These are phyloP conservation scores for Phialophora expanda DNA, from an alignment of 2,329 filamentous ascomycete genomes.

Conservation along the genomic window DNA sequence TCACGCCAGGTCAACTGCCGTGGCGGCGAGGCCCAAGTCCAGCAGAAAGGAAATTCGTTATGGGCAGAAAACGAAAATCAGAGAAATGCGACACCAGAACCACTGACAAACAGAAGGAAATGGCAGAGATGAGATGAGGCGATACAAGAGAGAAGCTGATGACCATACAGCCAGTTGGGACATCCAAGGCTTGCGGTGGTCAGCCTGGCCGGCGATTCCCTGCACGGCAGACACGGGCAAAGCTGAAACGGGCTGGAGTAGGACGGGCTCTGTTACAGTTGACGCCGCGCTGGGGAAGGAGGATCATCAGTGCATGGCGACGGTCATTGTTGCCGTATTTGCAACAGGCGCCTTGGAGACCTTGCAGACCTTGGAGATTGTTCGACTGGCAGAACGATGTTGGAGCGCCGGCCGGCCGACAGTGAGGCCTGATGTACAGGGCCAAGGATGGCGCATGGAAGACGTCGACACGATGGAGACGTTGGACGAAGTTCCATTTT, in stretches of 20 bases:
- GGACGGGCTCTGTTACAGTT: conserved; percentile 17
- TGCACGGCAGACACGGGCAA: conserved; percentile 6
- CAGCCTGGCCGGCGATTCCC: conserved; percentile 20
- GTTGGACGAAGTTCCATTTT: conserved; percentile 22
- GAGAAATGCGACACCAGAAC: conserved; percentile 12
- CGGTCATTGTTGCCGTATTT: conserved; percentile 21
- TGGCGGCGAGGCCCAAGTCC: conserved; percentile 4
- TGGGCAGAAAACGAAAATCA: conserved; percentile 8
- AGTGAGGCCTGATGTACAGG: conserved; percentile 6
- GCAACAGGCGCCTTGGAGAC: conserved; percentile 12
- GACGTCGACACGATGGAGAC: neutral
- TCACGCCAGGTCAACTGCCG: neutral
- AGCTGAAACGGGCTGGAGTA: conserved; percentile 28
- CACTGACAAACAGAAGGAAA: conserved; percentile 14
- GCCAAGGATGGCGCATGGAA: conserved; percentile 1
- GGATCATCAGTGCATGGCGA: conserved; percentile 7
- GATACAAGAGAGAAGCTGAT: conserved; percentile 20
- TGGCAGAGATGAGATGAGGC: conserved; percentile 17
- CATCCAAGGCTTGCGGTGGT: conserved; percentile 19
- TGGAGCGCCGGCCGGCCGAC: conserved; percentile 9
- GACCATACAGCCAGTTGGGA: conserved; percentile 10
- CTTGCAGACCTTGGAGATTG: neutral
- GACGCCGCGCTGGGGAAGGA: conserved; percentile 22
- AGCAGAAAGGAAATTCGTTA: conserved; percentile 8
- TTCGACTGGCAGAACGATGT: neutral